Percentiles rank a stretch among this genome's conserved stretches.
phyloP scores from a whole-genome alignment of 179 eudicot species.

The Camellia oleifera region DNA sequence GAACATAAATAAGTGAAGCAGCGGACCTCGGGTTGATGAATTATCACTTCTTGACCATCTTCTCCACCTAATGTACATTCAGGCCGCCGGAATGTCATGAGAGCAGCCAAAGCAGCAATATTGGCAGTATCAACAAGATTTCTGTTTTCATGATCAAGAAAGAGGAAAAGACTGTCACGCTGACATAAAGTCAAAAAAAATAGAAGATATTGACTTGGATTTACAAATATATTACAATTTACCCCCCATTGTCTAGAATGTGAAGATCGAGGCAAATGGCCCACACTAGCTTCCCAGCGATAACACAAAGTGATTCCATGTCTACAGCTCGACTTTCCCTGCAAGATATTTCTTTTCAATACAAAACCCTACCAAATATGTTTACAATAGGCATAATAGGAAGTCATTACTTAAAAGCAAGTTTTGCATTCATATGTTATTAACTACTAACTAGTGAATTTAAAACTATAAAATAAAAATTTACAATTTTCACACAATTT shows the following conservation, averaged over 20 bases:
- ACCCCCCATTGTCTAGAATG: conserved; percentile 94
- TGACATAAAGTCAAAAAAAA: background rate
- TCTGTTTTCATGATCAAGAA: conserved; percentile 35
- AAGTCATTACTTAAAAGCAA: background rate
- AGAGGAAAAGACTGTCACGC: background rate
- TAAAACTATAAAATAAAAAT: background rate
- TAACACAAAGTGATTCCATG: conserved; percentile 90
- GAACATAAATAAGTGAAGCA: conserved; percentile 11
- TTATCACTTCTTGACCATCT: conserved; percentile 79
- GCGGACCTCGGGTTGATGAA: conserved; percentile 87
- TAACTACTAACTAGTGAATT: background rate
- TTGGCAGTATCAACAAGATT: conserved; percentile 96
- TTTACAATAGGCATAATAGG: background rate
- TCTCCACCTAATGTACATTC: conserved; percentile 87
- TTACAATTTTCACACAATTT: conserved; percentile 12
- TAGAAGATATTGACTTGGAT: background rate
- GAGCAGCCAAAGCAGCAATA: conserved; percentile 91
- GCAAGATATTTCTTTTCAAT: conserved; percentile 21
- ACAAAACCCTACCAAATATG: background rate
- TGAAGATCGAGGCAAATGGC: conserved; percentile 87
- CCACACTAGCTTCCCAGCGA: conserved; percentile 90
- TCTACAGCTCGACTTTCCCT: conserved; percentile 98
- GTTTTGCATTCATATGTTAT: background rate
- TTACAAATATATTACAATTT: conserved; percentile 17
- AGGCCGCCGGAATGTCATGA: conserved; percentile 80